Percentiles rank a stretch among this genome's conserved stretches.
Conservation (phyloP, 208 protist species). For the Crithidia thermophila region DNA sequence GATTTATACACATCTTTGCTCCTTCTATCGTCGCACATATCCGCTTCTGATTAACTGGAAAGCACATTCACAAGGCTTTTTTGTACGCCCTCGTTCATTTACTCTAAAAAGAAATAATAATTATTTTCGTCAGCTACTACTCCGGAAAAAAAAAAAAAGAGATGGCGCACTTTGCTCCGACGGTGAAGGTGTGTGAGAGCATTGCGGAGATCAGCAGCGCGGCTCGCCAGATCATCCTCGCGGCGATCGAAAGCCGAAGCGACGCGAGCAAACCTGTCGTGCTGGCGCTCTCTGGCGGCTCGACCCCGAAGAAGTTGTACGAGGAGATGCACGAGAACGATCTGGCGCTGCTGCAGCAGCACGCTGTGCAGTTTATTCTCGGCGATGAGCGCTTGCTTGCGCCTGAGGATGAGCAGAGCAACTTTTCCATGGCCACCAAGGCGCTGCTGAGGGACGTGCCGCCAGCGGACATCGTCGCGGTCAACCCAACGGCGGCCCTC, state of each 20-base stretch:
- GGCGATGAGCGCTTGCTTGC: constrained; percentile 77
- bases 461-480: constrained; percentile 34
- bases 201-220: constrained; percentile 40
- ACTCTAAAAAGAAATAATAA: no score
- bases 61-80: no score
- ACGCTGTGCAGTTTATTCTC: constrained; percentile 57
- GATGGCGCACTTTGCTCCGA: constrained; percentile 41
- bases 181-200: constrained; percentile 41
- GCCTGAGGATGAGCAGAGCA: constrained; percentile 49
- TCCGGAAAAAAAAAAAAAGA: neutral
- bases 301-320: constrained; percentile 68
- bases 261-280: constrained; percentile 29
- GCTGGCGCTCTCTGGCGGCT: constrained; percentile 79
- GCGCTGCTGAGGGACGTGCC: constrained; percentile 64
- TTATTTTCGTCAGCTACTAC: neutral
- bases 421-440: constrained; percentile 67
- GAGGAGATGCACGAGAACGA: constrained; percentile 46
- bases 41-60: no score
- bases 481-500: constrained; percentile 44
- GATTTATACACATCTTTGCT: no score
- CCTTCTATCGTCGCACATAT: no score
- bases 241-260: constrained; percentile 7
- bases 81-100: no score
- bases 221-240: constrained; percentile 48
- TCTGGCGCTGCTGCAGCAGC: constrained; percentile 38